These are phyloP conservation scores for Fusarium armeniacum DNA, from an alignment of 2,329 filamentous ascomycete species.

Conservation along the genomic window DNA sequence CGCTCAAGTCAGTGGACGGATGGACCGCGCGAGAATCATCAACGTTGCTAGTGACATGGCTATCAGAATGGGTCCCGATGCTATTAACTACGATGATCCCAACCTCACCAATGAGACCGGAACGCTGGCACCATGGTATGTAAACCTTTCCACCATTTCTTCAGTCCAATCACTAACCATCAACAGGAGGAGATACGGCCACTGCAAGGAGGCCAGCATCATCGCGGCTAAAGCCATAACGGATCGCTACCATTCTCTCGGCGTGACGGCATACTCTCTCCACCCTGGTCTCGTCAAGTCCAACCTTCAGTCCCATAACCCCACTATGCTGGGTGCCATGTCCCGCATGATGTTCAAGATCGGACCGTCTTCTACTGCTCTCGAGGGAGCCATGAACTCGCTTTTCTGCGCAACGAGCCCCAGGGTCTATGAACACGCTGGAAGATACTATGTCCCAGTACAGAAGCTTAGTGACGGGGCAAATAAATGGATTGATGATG, in stretches of 20 bases:
- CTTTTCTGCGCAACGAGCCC: slow-evolving; percentile 44
- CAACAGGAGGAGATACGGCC: slow-evolving; percentile 38
- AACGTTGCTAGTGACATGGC: slow-evolving; percentile 48
- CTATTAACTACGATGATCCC: slow-evolving; percentile 43
- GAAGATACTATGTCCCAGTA: slow-evolving; percentile 39
- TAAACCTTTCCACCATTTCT: accelerated
- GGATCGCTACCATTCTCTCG: slow-evolving; percentile 35
- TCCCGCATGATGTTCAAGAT: slow-evolving; percentile 37
- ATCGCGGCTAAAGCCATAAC: slow-evolving; percentile 39
- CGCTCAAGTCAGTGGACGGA: slow-evolving; percentile 16
- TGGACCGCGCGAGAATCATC: slow-evolving; percentile 42
- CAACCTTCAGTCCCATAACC: slow-evolving; percentile 35
- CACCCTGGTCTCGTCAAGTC: slow-evolving; percentile 46
- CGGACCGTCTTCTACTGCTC: slow-evolving; percentile 24
- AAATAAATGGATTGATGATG: slow-evolving; percentile 43
- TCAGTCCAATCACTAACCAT: not conserved
- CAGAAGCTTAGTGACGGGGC: slow-evolving; percentile 35
- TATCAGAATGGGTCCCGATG: slow-evolving; percentile 31
- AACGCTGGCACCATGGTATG: slow-evolving; percentile 37
- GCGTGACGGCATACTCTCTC: slow-evolving; percentile 46
- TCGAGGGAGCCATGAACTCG: slow-evolving; percentile 44
- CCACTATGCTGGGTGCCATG: slow-evolving; percentile 32
- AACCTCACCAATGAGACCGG: slow-evolving; percentile 42
- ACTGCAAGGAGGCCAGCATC: slow-evolving; percentile 46
- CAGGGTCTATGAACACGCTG: slow-evolving; percentile 15